phyloP scores from a whole-genome alignment of 2,329 filamentous ascomycete species.

The Septoria petroselini region DNA sequence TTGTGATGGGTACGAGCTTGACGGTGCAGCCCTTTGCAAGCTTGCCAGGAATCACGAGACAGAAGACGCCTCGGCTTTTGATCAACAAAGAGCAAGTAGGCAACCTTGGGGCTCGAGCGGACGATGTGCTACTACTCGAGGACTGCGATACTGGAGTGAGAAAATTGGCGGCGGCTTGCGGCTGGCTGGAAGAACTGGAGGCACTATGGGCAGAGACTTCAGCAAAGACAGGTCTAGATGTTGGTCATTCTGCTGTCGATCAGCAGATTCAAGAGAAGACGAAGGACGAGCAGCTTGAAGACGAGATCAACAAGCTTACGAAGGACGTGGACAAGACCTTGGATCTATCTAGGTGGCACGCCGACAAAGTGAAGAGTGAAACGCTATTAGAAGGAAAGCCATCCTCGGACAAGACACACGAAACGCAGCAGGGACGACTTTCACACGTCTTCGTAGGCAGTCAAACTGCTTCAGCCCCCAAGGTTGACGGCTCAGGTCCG shows the following conservation, averaged over 20 bases:
- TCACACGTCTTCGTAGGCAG: conserved; percentile 17
- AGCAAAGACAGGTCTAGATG: conserved; percentile 53
- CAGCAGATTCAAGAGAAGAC: conserved; percentile 37
- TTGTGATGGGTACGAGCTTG: conserved; percentile 86
- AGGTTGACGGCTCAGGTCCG: conserved; percentile 4
- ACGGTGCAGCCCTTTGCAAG: conserved; percentile 85
- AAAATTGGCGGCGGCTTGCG: conserved; percentile 72
- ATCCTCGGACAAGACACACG: conserved; percentile 6
- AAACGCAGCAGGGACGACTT: conserved; percentile 8
- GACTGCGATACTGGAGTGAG: conserved; percentile 81
- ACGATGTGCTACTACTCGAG: conserved; percentile 81
- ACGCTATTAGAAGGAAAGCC: conserved; percentile 9
- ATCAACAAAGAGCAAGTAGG: conserved; percentile 87
- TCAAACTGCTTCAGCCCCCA: conserved; percentile 3
- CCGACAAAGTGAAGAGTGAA: conserved; percentile 37
- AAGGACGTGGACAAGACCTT: conserved; percentile 57
- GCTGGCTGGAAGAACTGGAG: conserved; percentile 84
- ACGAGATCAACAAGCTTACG: conserved; percentile 58
- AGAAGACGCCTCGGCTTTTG: conserved; percentile 69
- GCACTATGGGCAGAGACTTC: conserved; percentile 67
- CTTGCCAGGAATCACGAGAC: conserved; percentile 63
- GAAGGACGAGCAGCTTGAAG: conserved; percentile 56
- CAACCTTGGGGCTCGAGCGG: conserved; percentile 67
- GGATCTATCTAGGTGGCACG: conserved; percentile 47
- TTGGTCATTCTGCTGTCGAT: conserved; percentile 9